Evolutionary conservation across 2,329 filamentous ascomycete genomes (phyloP), one percentile per base, ranked within the genome.

Genomic region (Colletotrichum brevisporum): DNA sequence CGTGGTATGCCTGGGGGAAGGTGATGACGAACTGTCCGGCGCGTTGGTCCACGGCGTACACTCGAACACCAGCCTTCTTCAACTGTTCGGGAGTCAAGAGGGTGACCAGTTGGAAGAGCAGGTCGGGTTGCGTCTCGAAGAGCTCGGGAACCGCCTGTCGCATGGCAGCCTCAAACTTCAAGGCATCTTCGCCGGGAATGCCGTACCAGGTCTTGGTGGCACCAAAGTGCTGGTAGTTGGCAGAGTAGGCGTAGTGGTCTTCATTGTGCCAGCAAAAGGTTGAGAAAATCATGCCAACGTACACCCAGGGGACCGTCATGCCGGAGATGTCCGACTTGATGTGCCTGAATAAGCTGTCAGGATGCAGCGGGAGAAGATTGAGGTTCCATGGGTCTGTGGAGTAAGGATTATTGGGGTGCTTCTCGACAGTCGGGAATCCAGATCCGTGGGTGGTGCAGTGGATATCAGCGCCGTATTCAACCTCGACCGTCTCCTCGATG

Each of bases 231-330:
- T 99, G 96, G 75, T 98, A 99, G 74, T 99, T 99, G 60, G 96
- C 93, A 0, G 96, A 99, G 78, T 98, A 99, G 2, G 96, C 92
- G 78, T 97, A 98, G 77, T 99, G 96, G 76, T 99, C 96, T 77
- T 99, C 96, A 72, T 97, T 98, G 79, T 99, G 96, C 96, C 96
- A 99, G 80, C 96, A 99, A 77, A 99, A 99, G 0, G 96, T 98
- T 0, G 96, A 99, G 78, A 99, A 99, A 47, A 97, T 97, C 96
- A 99, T 99, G 71, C 96, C 96, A 4, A 99, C 96, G 77, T 99
- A 99, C 4, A 99, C 90, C 96, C 96, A 99, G 0, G 96, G 96
- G 8, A 99, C 95, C 0, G 96, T 99, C 96, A 99, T 99, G 45
- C 96, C 96, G 2, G 96, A 98, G 61, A 99, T 97, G 77, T 99